Evolutionary conservation across 2,329 filamentous ascomycete genomes (phyloP).

Genomic region (Cephalotrichum gorgonifer): DNA sequence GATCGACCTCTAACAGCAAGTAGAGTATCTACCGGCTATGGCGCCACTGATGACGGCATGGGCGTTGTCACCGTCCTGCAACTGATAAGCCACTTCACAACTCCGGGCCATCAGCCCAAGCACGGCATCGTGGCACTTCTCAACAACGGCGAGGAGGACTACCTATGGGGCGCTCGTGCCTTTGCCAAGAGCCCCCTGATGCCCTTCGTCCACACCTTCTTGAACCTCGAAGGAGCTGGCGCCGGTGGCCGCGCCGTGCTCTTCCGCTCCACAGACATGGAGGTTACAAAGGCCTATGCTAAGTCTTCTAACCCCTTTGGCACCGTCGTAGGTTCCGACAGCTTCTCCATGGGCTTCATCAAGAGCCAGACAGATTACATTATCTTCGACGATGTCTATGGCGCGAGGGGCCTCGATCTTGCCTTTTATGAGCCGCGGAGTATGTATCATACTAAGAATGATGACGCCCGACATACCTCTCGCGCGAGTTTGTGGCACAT

Average conservation of each 20-base stretch:
- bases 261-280: conserved; percentile 79
- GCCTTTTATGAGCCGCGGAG: conserved; percentile 83
- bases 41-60: conserved; percentile 89
- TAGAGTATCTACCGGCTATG: conserved; percentile 82
- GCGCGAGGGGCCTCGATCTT: conserved; percentile 80
- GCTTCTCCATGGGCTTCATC: conserved; percentile 69
- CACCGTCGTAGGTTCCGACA: conserved; percentile 70
- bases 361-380: conserved; percentile 84
- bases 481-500: conserved; percentile 76
- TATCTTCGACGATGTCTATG: conserved; percentile 67
- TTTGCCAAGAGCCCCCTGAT: conserved; percentile 77
- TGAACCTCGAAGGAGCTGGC: conserved; percentile 92
- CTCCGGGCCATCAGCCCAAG: conserved; percentile 58
- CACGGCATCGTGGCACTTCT: conserved; percentile 75
- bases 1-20: neutral
- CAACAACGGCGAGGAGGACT: conserved; percentile 96
- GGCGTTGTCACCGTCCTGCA: conserved; percentile 82
- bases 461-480: conserved; percentile 74
- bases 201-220: conserved; percentile 72
- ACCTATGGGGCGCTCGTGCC: conserved; percentile 73
- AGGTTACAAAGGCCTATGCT: conserved; percentile 72
- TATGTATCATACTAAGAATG: conserved; percentile 83
- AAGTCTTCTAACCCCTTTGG: conserved; percentile 69
- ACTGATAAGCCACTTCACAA: conserved; percentile 77
- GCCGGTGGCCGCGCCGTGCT: conserved; percentile 80